Evolutionary conservation across 2,329 filamentous ascomycete genomes (phyloP).

Genomic region (Talaromyces atroroseus): DNA sequence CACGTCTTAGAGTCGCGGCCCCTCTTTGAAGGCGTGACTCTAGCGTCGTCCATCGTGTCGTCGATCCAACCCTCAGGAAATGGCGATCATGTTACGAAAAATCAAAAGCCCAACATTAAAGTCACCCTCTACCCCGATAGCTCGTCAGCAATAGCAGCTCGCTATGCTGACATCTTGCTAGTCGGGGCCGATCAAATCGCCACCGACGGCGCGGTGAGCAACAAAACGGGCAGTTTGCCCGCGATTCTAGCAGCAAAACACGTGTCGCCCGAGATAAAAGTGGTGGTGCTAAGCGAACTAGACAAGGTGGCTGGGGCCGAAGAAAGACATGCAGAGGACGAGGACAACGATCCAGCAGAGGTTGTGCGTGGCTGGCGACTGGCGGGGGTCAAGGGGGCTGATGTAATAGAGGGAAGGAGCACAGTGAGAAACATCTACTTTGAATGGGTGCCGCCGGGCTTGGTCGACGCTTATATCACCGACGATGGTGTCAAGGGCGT

Average conservation of each 20-base stretch:
- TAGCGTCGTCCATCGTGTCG: constrained; percentile 36
- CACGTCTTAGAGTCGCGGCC: constrained; percentile 63
- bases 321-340: constrained; percentile 41
- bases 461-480: constrained; percentile 53
- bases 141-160: constrained; percentile 51
- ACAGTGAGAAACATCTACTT: constrained; percentile 50
- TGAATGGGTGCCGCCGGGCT: constrained; percentile 51
- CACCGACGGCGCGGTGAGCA: constrained; percentile 54
- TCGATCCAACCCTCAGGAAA: constrained; percentile 6
- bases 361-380: constrained; percentile 45
- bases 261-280: constrained; percentile 41
- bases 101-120: constrained; percentile 21
- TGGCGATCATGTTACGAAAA: not conserved
- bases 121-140: constrained; percentile 57
- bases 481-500: constrained; percentile 46
- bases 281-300: constrained; percentile 54
- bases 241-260: constrained; percentile 52
- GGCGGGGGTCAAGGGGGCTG: constrained; percentile 16
- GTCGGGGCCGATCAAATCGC: constrained; percentile 62
- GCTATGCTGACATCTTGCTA: constrained; percentile 52
- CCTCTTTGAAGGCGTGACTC: constrained; percentile 55
- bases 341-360: constrained; percentile 51
- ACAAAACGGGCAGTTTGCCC: constrained; percentile 61
- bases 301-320: constrained; percentile 56
- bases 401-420: constrained; percentile 18